A percentile compares a stretch with the other conserved stretches of the same genome.
Conservation (phyloP, 179 eudicot genomes). For the Corrigiola litoralis region DNA sequence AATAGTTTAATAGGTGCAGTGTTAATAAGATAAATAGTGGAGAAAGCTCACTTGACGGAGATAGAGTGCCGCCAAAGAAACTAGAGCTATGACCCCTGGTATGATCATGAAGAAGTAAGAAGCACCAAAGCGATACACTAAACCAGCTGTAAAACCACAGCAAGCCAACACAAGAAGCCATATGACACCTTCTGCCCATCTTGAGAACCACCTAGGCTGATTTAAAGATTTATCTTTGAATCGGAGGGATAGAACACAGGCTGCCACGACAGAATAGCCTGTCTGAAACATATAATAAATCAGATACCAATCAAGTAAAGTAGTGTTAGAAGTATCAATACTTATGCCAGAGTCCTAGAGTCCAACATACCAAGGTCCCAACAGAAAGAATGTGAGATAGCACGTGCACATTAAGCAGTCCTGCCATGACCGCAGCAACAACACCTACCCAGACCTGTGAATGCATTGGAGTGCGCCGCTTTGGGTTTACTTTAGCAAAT, state of each 20-base stretch:
- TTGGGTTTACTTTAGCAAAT: conserved; percentile 79
- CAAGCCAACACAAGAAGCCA: conserved; percentile 57
- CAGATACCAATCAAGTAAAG: conserved; percentile 10
- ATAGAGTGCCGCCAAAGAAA: conserved; percentile 52
- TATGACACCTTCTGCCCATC: conserved; percentile 65
- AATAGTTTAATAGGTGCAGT: neutral
- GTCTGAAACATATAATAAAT: conserved; percentile 48
- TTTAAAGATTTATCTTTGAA: conserved; percentile 51
- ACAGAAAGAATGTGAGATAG: conserved; percentile 93
- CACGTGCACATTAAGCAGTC: conserved; percentile 70
- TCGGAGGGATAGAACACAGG: conserved; percentile 83
- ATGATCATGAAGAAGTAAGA: conserved; percentile 50
- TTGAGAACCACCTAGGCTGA: conserved; percentile 43
- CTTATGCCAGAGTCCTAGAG: conserved; percentile 4
- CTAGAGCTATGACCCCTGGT: conserved; percentile 48
- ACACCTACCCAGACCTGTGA: conserved; percentile 94
- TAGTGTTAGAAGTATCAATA: conserved; percentile 3
- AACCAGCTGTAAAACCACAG: conserved; percentile 84
- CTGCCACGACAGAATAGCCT: conserved; percentile 94
- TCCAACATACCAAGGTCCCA: conserved; percentile 78
- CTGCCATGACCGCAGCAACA: conserved; percentile 79
- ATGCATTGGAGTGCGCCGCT: conserved; percentile 75
- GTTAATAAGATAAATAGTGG: neutral
- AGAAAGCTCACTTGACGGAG: conserved; percentile 65
- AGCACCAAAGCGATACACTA: conserved; percentile 59